A percentile compares a stretch with the other conserved stretches of the same genome.
Conservation (phyloP, 495 filamentous ascomycete genomes). For the Hyaloscypha finlandica region DNA sequence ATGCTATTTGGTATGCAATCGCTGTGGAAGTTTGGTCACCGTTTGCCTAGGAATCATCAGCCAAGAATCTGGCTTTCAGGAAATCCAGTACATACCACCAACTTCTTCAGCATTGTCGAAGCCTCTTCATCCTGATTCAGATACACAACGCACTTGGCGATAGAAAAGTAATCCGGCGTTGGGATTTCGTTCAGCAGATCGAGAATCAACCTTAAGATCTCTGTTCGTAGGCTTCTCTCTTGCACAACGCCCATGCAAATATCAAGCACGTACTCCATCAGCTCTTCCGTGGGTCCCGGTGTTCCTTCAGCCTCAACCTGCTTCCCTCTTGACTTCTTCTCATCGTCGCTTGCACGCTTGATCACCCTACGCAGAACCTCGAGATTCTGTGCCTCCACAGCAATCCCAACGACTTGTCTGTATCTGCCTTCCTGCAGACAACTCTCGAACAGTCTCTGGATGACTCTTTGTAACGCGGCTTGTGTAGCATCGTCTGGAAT, state of each 20-base stretch:
- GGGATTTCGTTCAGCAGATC: slow-evolving; percentile 86
- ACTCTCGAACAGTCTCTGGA: slow-evolving; percentile 87
- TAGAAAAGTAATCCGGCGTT: slow-evolving; percentile 94
- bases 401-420: slow-evolving; percentile 97
- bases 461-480: slow-evolving; percentile 73
- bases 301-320: slow-evolving; percentile 42
- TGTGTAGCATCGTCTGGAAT: slow-evolving; percentile 54
- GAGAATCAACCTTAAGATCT: slow-evolving; percentile 85
- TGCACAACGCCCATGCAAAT: slow-evolving; percentile 99
- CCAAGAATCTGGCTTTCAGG: slow-evolving; percentile 14
- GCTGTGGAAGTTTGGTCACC: slow-evolving; percentile 76
- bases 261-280: slow-evolving; percentile 94
- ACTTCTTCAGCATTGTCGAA: slow-evolving; percentile 77
- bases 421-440: slow-evolving; percentile 87
- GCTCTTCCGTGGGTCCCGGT: slow-evolving; percentile 73
- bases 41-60: slow-evolving; percentile 46
- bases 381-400: slow-evolving; percentile 91
- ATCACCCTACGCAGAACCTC: slow-evolving; percentile 88
- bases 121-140: slow-evolving; percentile 91
- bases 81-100: slow-evolving; percentile 51
- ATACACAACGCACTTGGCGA: slow-evolving; percentile 97
- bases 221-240: slow-evolving; percentile 76
- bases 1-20: slow-evolving; percentile 95
- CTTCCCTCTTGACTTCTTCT: slow-evolving; percentile 64
- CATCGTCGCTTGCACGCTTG: slow-evolving; percentile 75